These are phyloP conservation scores for Xylariaceae sp. DNA, from an alignment of 2,329 filamentous ascomycete genomes.

Conservation along the genomic window DNA sequence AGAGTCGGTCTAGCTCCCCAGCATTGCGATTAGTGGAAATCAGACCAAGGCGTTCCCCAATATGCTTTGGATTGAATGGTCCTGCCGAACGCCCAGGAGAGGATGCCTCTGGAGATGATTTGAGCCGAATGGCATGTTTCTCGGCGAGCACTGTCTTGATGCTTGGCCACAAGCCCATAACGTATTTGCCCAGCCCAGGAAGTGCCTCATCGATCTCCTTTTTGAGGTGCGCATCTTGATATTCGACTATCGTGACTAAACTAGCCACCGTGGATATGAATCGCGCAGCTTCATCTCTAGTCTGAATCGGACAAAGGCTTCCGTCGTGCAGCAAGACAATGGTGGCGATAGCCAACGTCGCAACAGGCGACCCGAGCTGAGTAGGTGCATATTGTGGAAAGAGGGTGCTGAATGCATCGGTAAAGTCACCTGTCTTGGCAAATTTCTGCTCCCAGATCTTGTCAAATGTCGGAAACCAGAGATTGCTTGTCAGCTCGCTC, in stretches of 20 bases:
- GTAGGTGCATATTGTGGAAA: slow-evolving; percentile 33
- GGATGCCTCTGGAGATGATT: background rate
- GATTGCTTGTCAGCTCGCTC: slow-evolving; percentile 24
- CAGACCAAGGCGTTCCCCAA: slow-evolving; percentile 20
- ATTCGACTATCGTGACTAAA: slow-evolving; percentile 25
- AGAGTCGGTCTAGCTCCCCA: slow-evolving; percentile 25
- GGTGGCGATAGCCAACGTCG: slow-evolving; percentile 37
- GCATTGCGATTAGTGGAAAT: slow-evolving; percentile 16
- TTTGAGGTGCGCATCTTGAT: slow-evolving; percentile 17
- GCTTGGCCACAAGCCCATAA: no score
- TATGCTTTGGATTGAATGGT: slow-evolving; percentile 4
- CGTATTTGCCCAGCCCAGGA: no score
- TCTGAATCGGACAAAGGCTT: slow-evolving; percentile 19
- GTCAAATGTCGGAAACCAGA: slow-evolving; percentile 30
- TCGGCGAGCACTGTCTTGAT: no score
- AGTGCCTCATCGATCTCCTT: slow-evolving; percentile 8
- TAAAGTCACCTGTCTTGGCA: slow-evolving; percentile 23
- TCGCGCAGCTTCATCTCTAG: slow-evolving; percentile 21
- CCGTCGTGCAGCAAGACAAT: slow-evolving; percentile 36
- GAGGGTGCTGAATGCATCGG: slow-evolving; percentile 31
- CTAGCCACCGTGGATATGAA: slow-evolving; percentile 27
- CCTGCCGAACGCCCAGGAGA: background rate
- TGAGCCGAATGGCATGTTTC: no score
- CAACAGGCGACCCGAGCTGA: slow-evolving; percentile 25
- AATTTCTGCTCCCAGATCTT: slow-evolving; percentile 20